Base-by-base conservation (phyloP, 768 basidiomycete species). In the Boletus coccyginus region DNA sequence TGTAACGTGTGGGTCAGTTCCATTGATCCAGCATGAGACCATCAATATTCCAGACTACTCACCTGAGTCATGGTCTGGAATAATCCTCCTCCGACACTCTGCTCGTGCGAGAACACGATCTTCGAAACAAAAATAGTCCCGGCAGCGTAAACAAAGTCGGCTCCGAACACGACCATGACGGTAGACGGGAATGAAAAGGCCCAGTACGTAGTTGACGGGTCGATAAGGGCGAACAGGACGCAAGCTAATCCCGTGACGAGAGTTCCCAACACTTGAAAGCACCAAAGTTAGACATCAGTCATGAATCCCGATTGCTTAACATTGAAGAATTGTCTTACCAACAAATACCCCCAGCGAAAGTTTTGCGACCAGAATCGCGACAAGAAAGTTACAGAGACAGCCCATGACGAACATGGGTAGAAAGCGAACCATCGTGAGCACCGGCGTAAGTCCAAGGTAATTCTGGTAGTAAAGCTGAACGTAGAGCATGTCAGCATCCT, bases 31-130 rank as follows among this genome's bases (percentile, higher is more conserved):
- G 40, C 46, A n/a, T 21, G 29, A 43, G 16, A 44, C 4, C 27
- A n/a, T 19, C 53, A 14, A 14, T 17, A 10, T 42, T 24, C 33
- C 41, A 7, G 45, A 50, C 17, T 7, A n/a, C 72, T 54, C 55
- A 84, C 86, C 75, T 88, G 86, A 7, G 81, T 86, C 81, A 92
- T 84, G 1, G 90, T 90, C 65, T 88, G 87, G 70, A 92, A 91
- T 19, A 91, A 56, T 12, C 83, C 90, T 3, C 88, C 90, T 7
- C 85, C 83, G 5, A 92, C 75, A 69, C 84, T 86, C 69, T 92
- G 90, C 62, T 92, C 90, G 52, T 87, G 77, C 4, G 83, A 83
- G 2, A 78, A 67, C 2, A 83, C 78, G 11, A 87, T 77, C 63
- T 85, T 87, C 4, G 89, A 86, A 42, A 90, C 81, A 62, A 87